Conservation (phyloP, 768 basidiomycete genomes). For the Trametes elegans region DNA sequence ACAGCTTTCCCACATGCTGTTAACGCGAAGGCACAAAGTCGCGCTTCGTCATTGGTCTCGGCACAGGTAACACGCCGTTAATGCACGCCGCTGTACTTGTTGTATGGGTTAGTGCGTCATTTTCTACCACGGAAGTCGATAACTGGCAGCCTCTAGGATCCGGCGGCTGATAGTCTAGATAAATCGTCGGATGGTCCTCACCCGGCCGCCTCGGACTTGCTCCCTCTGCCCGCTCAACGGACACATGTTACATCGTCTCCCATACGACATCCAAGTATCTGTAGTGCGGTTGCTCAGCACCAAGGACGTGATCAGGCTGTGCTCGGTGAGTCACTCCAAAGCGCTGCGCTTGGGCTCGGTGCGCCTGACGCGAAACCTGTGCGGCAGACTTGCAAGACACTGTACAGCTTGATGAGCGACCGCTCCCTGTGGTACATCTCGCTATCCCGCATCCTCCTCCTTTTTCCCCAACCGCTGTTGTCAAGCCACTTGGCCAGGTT, state of each 20-base stretch:
- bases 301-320: conserved; percentile 11
- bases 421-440: conserved; percentile 11
- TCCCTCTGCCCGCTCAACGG: neutral
- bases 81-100: neutral
- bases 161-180: conserved; percentile 17
- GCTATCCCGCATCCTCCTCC: conserved; percentile 8
- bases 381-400: conserved; percentile 12
- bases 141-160: neutral
- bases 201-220: neutral
- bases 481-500: neutral
- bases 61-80: conserved; percentile 1
- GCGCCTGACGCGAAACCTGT: neutral
- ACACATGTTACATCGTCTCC: conserved; percentile 10
- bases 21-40: conserved; percentile 6
- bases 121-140: conserved; percentile 1
- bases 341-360: neutral
- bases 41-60: conserved; percentile 16
- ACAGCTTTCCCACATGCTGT: conserved; percentile 19
- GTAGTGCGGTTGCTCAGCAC: conserved; percentile 1
- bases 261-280: conserved; percentile 12
- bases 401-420: conserved; percentile 10
- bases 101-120: conserved; percentile 12
- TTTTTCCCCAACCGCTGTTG: conserved; percentile 14
- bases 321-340: conserved; percentile 9
- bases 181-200: conserved; percentile 1